Conservation (phyloP, 2,329 filamentous ascomycete species). For the Aspergillus awamori region DNA sequence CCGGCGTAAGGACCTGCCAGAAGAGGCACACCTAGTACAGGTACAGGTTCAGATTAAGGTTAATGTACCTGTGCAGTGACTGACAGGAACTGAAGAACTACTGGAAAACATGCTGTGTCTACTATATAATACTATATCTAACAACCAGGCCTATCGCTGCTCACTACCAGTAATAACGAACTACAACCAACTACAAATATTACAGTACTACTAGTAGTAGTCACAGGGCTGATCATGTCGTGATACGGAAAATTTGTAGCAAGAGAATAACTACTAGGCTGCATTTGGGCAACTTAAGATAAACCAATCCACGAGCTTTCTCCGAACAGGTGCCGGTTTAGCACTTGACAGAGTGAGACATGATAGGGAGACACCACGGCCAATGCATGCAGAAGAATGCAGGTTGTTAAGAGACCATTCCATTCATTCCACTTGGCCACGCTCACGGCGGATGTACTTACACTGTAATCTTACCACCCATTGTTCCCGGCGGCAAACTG, state of each 20-base stretch:
- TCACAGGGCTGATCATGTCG: background rate
- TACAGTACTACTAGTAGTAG: too few species aligned
- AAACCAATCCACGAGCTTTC: background rate
- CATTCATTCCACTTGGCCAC: background rate
- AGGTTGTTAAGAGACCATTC: background rate
- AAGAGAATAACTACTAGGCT: too few species aligned
- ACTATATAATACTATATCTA: background rate
- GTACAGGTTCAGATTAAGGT: background rate
- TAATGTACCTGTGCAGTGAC: background rate
- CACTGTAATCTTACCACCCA: background rate
- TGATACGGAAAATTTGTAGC: background rate
- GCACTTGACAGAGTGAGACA: background rate
- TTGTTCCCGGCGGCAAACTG: background rate
- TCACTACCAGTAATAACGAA: background rate
- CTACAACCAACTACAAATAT: too few species aligned
- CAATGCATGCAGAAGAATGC: background rate
- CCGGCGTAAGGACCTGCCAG: slow-evolving; percentile 2
- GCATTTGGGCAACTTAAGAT: too few species aligned
- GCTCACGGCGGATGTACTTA: background rate
- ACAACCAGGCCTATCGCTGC: background rate
- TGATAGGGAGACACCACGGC: background rate
- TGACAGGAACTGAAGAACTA: background rate
- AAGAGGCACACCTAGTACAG: background rate
- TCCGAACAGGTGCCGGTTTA: background rate
- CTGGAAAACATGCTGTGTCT: too few species aligned